Evolutionary conservation across 768 basidiomycete species (phyloP).

Genomic region (Podaxis sp.): DNA sequence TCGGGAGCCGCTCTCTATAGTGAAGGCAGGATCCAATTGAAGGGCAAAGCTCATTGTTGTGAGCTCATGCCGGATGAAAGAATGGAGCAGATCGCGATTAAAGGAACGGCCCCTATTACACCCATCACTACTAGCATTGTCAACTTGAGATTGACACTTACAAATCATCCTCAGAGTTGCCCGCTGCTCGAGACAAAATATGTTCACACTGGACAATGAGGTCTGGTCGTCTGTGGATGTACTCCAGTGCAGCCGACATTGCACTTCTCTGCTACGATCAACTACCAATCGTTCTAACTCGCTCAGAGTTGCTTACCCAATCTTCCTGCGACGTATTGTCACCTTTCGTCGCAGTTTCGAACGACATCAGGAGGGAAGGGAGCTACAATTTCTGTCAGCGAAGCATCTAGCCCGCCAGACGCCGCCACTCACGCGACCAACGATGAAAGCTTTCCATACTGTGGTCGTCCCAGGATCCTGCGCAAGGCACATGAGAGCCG

Average conservation of each 20-base stretch:
- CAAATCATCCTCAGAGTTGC: slow-evolving; percentile 31
- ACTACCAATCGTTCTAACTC: slow-evolving; percentile 8
- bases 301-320: slow-evolving; percentile 45
- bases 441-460: slow-evolving; percentile 71
- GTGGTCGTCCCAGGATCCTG: slow-evolving; percentile 39
- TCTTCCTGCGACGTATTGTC: slow-evolving; percentile 55
- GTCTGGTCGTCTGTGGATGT: slow-evolving; percentile 42
- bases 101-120: slow-evolving; percentile 28
- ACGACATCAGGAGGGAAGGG: slow-evolving; percentile 55
- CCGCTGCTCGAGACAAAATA: slow-evolving; percentile 34
- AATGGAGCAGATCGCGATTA: slow-evolving; percentile 53
- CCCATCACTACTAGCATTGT: background rate
- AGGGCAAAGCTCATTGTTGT: slow-evolving; percentile 52
- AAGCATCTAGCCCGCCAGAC: background rate
- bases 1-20: slow-evolving; percentile 47
- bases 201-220: slow-evolving; percentile 56
- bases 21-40: slow-evolving; percentile 51
- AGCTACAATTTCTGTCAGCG: slow-evolving; percentile 40
- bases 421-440: slow-evolving; percentile 59
- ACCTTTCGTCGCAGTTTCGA: slow-evolving; percentile 52
- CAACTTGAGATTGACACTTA: slow-evolving; percentile 18
- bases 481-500: slow-evolving; percentile 62
- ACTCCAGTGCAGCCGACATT: slow-evolving; percentile 14
- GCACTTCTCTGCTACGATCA: slow-evolving; percentile 29
- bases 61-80: slow-evolving; percentile 52